These are phyloP conservation scores for Marsdenia floribunda DNA, from an alignment of 257 asterid species.

Conservation along the genomic window DNA sequence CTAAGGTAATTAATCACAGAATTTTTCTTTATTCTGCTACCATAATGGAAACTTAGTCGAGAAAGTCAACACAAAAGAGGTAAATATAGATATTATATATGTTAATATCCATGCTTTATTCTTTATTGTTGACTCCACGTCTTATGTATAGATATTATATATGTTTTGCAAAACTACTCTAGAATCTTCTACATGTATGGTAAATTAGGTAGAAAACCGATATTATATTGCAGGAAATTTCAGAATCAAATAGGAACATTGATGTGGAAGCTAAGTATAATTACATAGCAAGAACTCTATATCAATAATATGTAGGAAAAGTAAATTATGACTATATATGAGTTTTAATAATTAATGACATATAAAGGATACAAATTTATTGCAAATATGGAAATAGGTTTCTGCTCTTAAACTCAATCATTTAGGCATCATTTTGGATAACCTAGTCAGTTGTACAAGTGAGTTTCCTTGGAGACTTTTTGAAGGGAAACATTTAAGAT, in stretches of 20 bases:
- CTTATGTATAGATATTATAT: too few species aligned
- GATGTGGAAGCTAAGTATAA: too few species aligned
- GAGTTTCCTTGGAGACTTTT: not conserved
- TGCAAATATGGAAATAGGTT: not conserved
- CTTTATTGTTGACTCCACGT: too few species aligned
- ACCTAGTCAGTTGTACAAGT: not conserved
- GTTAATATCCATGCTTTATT: too few species aligned
- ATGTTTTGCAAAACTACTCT: not conserved
- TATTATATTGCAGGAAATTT: not conserved
- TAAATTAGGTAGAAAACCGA: not conserved
- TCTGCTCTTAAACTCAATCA: too few species aligned
- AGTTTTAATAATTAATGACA: not conserved
- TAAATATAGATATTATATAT: too few species aligned
- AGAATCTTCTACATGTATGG: not conserved
- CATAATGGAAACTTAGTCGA: too few species aligned
- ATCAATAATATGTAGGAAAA: not conserved
- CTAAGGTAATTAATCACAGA: too few species aligned
- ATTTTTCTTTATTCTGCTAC: too few species aligned
- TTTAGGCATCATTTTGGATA: not conserved
- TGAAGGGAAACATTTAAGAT: not conserved
- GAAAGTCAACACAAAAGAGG: too few species aligned
- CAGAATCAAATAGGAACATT: not conserved
- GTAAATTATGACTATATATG: not conserved
- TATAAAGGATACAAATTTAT: not conserved
- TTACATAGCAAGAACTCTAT: not conserved